phyloP scores from a whole-genome alignment of 1,139 yeast species.

The Groenewaldozyma auringiensis region DNA sequence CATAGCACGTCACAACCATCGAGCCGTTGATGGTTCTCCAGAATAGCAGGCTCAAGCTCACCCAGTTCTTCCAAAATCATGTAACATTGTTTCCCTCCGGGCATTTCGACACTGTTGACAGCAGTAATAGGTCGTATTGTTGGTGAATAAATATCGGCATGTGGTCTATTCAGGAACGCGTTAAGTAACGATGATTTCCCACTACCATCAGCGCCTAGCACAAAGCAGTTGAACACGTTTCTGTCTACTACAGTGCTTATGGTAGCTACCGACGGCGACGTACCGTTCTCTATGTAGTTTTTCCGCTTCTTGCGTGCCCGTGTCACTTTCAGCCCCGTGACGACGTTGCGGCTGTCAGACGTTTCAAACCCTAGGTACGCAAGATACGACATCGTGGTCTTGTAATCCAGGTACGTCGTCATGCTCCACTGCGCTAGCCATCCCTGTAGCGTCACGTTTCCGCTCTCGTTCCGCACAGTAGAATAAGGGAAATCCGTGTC shows the following conservation, averaged over 20 bases:
- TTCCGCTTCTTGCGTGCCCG: constrained; percentile 58
- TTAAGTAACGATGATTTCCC: constrained; percentile 79
- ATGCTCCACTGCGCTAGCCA: constrained; percentile 99
- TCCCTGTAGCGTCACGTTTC: constrained; percentile 86
- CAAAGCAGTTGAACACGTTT: constrained; percentile 83
- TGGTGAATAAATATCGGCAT: constrained; percentile 68
- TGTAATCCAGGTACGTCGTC: constrained; percentile 81
- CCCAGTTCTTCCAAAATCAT: constrained; percentile 85
- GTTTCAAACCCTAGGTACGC: constrained; percentile 82
- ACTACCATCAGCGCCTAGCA: constrained; percentile 75
- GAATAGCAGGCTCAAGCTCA: constrained; percentile 72
- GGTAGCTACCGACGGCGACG: constrained; percentile 3
- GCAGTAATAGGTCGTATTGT: constrained; percentile 74
- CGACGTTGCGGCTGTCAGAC: constrained; percentile 15
- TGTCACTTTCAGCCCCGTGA: constrained; percentile 70
- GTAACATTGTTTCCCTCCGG: constrained; percentile 94
- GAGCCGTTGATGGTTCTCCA: constrained; percentile 61
- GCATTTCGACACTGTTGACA: constrained; percentile 87
- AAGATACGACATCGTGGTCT: constrained; percentile 75
- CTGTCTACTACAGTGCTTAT: constrained; percentile 59
- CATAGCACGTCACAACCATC: constrained; percentile 90
- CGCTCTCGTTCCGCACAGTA: constrained; percentile 83
- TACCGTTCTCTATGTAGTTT: constrained; percentile 55
- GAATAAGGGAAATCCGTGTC: constrained; percentile 79
- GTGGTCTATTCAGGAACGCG: constrained; percentile 69